A percentile compares a stretch with the other conserved stretches of the same genome.
Evolutionary conservation across 1,284 basidiomycete species (phyloP).

Genomic region (Xerocomus nothofagi): DNA sequence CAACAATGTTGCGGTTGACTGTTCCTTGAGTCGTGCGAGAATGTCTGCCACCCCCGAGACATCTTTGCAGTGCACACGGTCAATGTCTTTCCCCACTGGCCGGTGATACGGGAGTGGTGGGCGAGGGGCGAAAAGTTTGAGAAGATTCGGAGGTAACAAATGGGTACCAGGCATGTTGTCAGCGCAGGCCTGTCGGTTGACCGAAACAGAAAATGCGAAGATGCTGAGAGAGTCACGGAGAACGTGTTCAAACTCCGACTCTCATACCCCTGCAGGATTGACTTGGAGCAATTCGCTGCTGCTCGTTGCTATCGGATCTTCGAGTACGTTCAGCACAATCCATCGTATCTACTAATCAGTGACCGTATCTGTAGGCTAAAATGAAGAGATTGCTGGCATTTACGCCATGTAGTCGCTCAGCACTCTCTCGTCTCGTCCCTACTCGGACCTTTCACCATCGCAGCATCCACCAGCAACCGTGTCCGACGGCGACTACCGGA

Average conservation of each 20-base stretch:
- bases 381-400: slow-evolving; percentile 22
- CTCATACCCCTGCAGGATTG: slow-evolving; percentile 3
- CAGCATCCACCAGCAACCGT: not conserved
- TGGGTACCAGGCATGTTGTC: slow-evolving; percentile 76
- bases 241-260: slow-evolving; percentile 33
- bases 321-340: slow-evolving; percentile 1
- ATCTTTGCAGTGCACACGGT: slow-evolving; percentile 68
- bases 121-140: slow-evolving; percentile 92
- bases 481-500: slow-evolving; percentile 16
- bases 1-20: slow-evolving; percentile 68
- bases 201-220: slow-evolving; percentile 10
- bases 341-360: not conserved
- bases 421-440: slow-evolving; percentile 6
- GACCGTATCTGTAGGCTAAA: slow-evolving; percentile 6
- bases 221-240: not conserved
- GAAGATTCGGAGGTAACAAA: slow-evolving; percentile 88
- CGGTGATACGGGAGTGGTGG: slow-evolving; percentile 84
- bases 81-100: slow-evolving; percentile 80
- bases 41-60: slow-evolving; percentile 74
- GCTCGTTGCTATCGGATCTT: not conserved
- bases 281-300: slow-evolving; percentile 1
- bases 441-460: slow-evolving; percentile 13
- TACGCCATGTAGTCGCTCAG: slow-evolving; percentile 13
- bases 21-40: slow-evolving; percentile 73
- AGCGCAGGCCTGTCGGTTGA: not conserved